A percentile compares a stretch with the other conserved stretches of the same genome.
Conservation (phyloP, 495 filamentous ascomycete genomes). For the Hypoxylon subgilvum region DNA sequence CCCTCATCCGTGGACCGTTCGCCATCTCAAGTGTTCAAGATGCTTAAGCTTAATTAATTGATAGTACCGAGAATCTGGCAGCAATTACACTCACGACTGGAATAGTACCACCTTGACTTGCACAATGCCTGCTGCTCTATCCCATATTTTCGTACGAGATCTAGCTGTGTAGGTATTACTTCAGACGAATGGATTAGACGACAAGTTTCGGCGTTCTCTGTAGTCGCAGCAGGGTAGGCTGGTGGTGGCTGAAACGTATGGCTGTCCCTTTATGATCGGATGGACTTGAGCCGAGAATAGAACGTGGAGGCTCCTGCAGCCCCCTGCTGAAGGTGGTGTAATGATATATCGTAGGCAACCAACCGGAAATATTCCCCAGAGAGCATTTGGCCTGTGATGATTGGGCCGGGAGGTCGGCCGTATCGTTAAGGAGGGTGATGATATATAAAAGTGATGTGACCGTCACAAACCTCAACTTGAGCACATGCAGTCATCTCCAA, state of each 20-base stretch:
- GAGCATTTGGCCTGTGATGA: not conserved
- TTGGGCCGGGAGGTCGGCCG: conserved; percentile 1
- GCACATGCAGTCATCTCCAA: conserved; percentile 1
- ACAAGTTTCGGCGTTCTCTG: too few species aligned
- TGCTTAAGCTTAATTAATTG: conserved; percentile 30
- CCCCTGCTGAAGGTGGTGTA: not conserved
- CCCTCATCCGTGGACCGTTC: not conserved
- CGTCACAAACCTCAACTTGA: not conserved
- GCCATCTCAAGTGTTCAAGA: too few species aligned
- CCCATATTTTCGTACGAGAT: not conserved
- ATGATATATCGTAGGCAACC: not conserved
- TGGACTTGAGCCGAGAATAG: conserved; percentile 16
- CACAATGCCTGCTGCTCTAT: not conserved
- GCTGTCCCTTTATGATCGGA: conserved; percentile 25
- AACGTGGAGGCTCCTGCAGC: not conserved
- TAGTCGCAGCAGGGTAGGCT: too few species aligned
- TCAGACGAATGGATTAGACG: conserved; percentile 16
- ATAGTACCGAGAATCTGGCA: conserved; percentile 10
- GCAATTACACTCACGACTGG: not conserved
- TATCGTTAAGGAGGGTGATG: conserved; percentile 3
- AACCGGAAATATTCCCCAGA: conserved; percentile 19
- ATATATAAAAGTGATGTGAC: conserved; percentile 4
- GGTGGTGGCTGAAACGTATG: conserved; percentile 27
- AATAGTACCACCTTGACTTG: not conserved
- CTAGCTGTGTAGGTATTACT: too few species aligned